These are phyloP conservation scores for Neurospora tetraspora DNA, from an alignment of 495 filamentous ascomycete species.

Conservation along the genomic window DNA sequence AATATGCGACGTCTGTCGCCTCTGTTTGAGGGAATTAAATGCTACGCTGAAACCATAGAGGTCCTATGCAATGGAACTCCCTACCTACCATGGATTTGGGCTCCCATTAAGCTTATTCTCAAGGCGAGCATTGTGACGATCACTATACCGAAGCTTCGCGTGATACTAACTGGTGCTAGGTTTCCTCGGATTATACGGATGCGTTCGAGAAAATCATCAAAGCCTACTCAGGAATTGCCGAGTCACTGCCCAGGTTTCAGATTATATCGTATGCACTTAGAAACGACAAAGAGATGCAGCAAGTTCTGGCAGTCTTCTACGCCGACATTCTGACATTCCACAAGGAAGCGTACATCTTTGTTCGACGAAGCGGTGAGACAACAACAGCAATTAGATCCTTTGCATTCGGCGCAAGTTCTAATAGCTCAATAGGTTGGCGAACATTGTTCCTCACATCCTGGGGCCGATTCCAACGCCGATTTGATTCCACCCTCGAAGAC, in stretches of 20 bases:
- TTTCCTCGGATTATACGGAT: conserved; percentile 24
- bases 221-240: conserved; percentile 30
- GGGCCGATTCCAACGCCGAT: conserved; percentile 27
- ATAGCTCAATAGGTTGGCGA: conserved; percentile 28
- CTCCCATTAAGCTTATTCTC: conserved; percentile 34
- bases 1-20: conserved; percentile 32
- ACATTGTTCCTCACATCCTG: conserved; percentile 32
- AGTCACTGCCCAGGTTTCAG: conserved; percentile 28
- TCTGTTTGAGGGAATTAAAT: conserved; percentile 26
- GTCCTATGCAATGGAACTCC: conserved; percentile 36
- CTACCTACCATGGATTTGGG: conserved; percentile 38
- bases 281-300: conserved; percentile 25
- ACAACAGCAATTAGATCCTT: not conserved
- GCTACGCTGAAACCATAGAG: conserved; percentile 32
- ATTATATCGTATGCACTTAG: conserved; percentile 18
- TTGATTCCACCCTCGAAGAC: conserved; percentile 28
- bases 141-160: not conserved
- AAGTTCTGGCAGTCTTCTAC: conserved; percentile 31
- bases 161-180: not conserved
- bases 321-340: conserved; percentile 37
- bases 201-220: conserved; percentile 33
- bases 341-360: conserved; percentile 35
- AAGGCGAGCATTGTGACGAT: conserved; percentile 12
- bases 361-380: conserved; percentile 27
- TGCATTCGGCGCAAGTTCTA: not conserved